Percentiles rank a stretch among this genome's conserved stretches.
phyloP scores from a whole-genome alignment of 257 asterid species.

The Forsythia viridissima region DNA sequence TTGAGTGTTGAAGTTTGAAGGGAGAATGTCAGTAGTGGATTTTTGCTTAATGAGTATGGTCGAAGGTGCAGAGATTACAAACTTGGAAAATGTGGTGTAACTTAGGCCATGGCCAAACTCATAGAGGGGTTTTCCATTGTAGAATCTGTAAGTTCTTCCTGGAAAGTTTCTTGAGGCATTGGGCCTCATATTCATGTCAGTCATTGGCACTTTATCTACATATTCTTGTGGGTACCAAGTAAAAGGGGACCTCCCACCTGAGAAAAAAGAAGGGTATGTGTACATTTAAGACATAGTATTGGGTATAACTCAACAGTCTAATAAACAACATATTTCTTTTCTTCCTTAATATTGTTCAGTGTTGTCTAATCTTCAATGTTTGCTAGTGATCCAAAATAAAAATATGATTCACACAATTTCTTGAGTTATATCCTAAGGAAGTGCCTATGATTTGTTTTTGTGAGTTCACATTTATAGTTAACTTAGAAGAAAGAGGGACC shows the following conservation, averaged over 20 bases:
- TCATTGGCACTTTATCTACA: slow-evolving; percentile 33
- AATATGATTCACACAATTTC: too few relatives aligned
- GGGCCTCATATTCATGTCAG: slow-evolving; percentile 40
- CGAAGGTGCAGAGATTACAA: slow-evolving; percentile 27
- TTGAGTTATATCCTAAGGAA: not conserved
- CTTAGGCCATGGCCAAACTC: slow-evolving; percentile 36
- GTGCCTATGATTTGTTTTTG: too few relatives aligned
- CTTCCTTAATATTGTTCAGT: too few relatives aligned
- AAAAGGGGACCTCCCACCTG: slow-evolving; percentile 40
- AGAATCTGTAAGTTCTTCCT: slow-evolving; percentile 32
- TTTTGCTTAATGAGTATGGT: slow-evolving; percentile 9
- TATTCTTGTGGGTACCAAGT: slow-evolving; percentile 46
- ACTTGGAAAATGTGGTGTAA: slow-evolving; percentile 28
- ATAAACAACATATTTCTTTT: not conserved
- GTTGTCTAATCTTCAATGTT: too few relatives aligned
- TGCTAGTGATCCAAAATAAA: too few relatives aligned
- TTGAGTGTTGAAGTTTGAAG: not conserved
- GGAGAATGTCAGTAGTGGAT: not conserved
- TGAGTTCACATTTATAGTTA: too few relatives aligned
- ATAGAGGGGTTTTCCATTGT: slow-evolving; percentile 22
- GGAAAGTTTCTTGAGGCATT: slow-evolving; percentile 30
- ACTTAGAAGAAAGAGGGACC: slow-evolving; percentile 14
- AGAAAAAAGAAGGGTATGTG: not conserved
- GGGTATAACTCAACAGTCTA: not conserved
- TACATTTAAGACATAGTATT: not conserved